Evolutionary conservation across 1,139 yeast species (phyloP), one percentile per base, ranked within the genome.

Genomic region (Candida dubliniensis): DNA sequence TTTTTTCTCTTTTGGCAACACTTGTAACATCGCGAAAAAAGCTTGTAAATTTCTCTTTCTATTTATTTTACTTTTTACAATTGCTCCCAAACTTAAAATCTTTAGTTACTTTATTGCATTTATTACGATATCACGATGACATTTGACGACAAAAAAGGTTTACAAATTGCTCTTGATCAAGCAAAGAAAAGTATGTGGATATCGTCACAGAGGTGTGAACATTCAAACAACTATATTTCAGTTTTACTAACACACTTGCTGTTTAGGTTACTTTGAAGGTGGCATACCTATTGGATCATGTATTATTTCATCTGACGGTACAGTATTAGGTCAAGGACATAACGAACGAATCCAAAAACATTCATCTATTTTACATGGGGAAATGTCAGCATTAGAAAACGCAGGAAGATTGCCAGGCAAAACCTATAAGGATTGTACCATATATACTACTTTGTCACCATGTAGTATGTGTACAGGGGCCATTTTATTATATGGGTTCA

Each of bases 381-480:
- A 91, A 61, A 91, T 87, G 59, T 79, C 91, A 10, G 84, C 96
- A 8, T 73, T 91, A 49, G 97, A 90, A 60, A 83, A 87, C 53
- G 95, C 96, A 14, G 98, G 98, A 11, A 79, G 97, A 57, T 73
- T 91, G 45, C 77, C 79, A 15, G 91, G 88, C 4, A 69, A 70
- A 31, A 75, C 74, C 24, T 86, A 86, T 74, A 87, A 76, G 68
- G 77, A 72, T 58, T 84, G 84, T 66, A 86, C 84, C 52, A 81
- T 91, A 82, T 91, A 90, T 67, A 89, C 97, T 36, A 87, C 97
- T 0, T 71, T 91, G 52, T 87, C 96, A 6, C 97, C 98, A 2
- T 91, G 98, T 63, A 76, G 83, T 53, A 91, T 91, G 97, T 91
- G 98, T 60, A 80, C 95, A 7, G 98, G 98, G 14, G 96, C 96